Base-by-base conservation (phyloP, 1,284 basidiomycete genomes). In the Grifola frondosa region DNA sequence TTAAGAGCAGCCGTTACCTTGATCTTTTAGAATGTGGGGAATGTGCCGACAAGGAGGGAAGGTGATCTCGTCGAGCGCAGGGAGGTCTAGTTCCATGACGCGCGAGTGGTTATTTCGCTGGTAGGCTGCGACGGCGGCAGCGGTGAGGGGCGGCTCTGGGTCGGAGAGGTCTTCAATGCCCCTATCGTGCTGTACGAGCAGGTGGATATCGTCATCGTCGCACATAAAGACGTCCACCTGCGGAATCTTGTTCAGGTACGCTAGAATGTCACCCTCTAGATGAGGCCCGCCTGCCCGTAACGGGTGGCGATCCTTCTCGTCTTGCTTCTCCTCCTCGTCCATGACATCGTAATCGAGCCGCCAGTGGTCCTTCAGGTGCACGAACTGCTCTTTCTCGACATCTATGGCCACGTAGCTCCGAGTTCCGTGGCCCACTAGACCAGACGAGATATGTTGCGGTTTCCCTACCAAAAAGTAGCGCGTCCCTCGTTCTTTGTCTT, bases 41-140 rank as follows among this genome's bases (percentile, higher is more conserved):
- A 11, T 13, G 49, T 42, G 12, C 46, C 49, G 25, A 33, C 25
- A 19, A 49, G 28, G 21, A 7, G 46, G 46, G 16, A 49, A 42
- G 32, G 37, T 34, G n/a, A n/a, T n/a, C n/a, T n/a, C n/a, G n/a
- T n/a, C n/a, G n/a, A n/a, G n/a, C n/a, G n/a, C n/a, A n/a, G n/a
- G n/a, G n/a, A n/a, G n/a, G n/a, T n/a, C n/a, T n/a, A n/a, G n/a
- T 5, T 8, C 6, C 10, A 9, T 12, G 7, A 17, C 8, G 17
- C 24, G 25, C 7, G 4, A 5, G 8, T 15, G 19, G 15, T 68
- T 66, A 37, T 65, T 67, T 23, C 48, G 30, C 12, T 54, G 29
- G 50, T 67, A 69, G 9, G 67, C 66, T 3, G 64, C 67, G 33
- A 71, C 59, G 8, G 67, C 66, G 37, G 58, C 57, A 20, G 64